Percentiles rank a stretch among this genome's conserved stretches.
Conservation (phyloP, 179 eudicot genomes). For the Spergularia azorica region DNA sequence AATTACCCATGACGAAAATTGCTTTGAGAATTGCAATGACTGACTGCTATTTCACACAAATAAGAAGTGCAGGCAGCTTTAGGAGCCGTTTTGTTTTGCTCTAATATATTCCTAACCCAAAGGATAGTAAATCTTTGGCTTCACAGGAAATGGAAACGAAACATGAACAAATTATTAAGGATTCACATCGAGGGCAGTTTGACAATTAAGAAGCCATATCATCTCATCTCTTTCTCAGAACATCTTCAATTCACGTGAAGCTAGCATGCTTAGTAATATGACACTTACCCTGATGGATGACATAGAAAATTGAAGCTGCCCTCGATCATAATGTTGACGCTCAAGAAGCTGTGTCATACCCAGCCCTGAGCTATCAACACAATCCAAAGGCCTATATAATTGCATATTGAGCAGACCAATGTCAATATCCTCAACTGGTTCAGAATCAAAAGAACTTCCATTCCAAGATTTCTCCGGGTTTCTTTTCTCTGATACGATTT, state of each 20-base stretch:
- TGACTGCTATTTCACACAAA: too few relatives aligned
- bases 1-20: too few relatives aligned
- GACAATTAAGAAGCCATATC: not conserved
- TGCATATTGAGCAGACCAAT: constrained; percentile 47
- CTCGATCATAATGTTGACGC: constrained; percentile 40
- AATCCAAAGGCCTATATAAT: constrained; percentile 30
- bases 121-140: too few relatives aligned
- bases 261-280: constrained; percentile 3
- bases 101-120: too few relatives aligned
- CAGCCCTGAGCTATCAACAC: constrained; percentile 40
- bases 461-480: constrained; percentile 37
- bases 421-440: constrained; percentile 47
- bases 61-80: too few relatives aligned
- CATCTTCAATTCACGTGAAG: not conserved
- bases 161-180: too few relatives aligned
- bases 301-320: constrained; percentile 34
- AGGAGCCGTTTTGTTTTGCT: too few relatives aligned
- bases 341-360: constrained; percentile 52
- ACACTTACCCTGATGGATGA: constrained; percentile 52
- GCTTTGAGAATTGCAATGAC: too few relatives aligned
- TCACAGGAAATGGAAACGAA: too few relatives aligned
- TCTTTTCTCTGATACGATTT: constrained; percentile 43
- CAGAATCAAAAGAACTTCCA: constrained; percentile 39
- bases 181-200: not conserved
- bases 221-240: not conserved